These are phyloP conservation scores for Mycena olivaceomarginata DNA, from an alignment of 768 basidiomycete species.

Conservation along the genomic window DNA sequence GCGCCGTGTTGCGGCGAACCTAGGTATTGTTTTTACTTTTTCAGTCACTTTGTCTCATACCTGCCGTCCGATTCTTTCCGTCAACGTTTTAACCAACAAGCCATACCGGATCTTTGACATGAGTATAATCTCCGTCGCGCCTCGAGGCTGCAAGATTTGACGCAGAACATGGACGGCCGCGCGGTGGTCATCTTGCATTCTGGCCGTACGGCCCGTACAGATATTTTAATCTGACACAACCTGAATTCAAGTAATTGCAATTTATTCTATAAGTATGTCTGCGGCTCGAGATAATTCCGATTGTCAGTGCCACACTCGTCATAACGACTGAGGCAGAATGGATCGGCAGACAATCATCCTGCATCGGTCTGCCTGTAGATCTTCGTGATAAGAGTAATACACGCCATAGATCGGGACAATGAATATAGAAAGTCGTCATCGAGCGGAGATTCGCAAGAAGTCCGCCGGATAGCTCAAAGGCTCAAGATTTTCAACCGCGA, in stretches of 20 bases:
- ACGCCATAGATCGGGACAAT: too few species aligned
- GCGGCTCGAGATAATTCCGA: slow-evolving; percentile 5
- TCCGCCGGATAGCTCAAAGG: too few species aligned
- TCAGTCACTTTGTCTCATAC: not conserved
- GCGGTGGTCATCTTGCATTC: not conserved
- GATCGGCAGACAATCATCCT: slow-evolving; percentile 1
- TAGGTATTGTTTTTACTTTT: too few species aligned
- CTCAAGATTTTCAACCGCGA: too few species aligned
- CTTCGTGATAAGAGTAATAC: not conserved
- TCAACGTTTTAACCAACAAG: not conserved
- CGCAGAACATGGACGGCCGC: not conserved
- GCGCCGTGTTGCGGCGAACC: too few species aligned
- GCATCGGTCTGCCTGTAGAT: not conserved
- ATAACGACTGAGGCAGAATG: not conserved
- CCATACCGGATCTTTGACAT: not conserved
- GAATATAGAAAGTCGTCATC: too few species aligned
- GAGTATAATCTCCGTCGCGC: not conserved
- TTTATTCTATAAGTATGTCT: not conserved
- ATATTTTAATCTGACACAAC: not conserved
- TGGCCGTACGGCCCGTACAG: not conserved
- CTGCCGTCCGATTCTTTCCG: not conserved
- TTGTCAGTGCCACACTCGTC: not conserved
- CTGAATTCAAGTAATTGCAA: not conserved
- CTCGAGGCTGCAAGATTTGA: not conserved
- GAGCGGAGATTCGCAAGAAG: too few species aligned